Evolutionary conservation across 352 stramenopile genomes (phyloP).

Genomic region (Pythium chondricola): DNA sequence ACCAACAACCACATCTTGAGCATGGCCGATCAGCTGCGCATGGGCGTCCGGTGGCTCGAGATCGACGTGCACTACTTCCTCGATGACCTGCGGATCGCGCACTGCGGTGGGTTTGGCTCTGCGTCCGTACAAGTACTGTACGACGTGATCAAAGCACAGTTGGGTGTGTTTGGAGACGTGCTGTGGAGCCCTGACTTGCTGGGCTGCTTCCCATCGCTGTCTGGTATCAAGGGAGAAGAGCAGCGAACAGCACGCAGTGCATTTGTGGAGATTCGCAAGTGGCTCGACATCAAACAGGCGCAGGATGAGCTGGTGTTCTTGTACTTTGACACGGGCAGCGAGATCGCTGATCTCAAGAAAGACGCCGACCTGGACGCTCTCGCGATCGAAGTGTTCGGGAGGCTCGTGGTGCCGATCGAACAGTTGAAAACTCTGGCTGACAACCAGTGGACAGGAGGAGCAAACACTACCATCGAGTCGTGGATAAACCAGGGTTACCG

Average conservation of each 20-base stretch:
- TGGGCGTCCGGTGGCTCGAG: conserved; percentile 75
- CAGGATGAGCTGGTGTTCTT: conserved; percentile 42
- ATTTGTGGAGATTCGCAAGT: conserved; percentile 49
- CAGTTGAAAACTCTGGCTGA: conserved; percentile 26
- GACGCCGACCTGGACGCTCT: conserved; percentile 37
- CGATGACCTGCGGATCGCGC: conserved; percentile 52
- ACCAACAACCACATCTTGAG: conserved; percentile 75
- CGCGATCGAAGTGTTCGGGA: conserved; percentile 40
- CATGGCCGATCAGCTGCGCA: conserved; percentile 69
- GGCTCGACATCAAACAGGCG: conserved; percentile 38
- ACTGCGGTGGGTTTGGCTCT: conserved; percentile 61
- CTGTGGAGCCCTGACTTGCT: conserved; percentile 22
- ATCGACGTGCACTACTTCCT: conserved; percentile 80
- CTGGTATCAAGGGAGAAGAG: conserved; percentile 66
- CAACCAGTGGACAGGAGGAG: conserved; percentile 5
- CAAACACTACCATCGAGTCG: not conserved
- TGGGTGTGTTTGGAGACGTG: conserved; percentile 12
- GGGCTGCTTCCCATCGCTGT: conserved; percentile 73
- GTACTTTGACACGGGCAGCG: conserved; percentile 48
- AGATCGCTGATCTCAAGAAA: conserved; percentile 38
- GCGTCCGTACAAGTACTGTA: conserved; percentile 34
- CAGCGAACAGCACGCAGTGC: conserved; percentile 42
- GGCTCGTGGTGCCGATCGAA: conserved; percentile 27
- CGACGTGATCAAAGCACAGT: conserved; percentile 31
- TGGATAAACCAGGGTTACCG: conserved; percentile 5